Conservation (phyloP, 768 basidiomycete species). For the Termitomyces sp. region DNA sequence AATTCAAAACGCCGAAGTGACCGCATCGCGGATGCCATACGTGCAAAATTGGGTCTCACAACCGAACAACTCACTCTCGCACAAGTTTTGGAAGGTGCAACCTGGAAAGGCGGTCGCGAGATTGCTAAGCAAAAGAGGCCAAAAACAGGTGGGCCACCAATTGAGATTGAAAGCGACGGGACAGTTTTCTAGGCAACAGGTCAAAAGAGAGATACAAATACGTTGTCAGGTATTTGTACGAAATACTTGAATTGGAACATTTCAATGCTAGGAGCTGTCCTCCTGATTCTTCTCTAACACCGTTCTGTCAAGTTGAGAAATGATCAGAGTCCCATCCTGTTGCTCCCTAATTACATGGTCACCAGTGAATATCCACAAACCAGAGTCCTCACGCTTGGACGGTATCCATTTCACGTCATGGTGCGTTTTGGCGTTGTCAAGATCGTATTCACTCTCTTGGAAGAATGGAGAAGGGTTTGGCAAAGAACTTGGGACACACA, state of each 20-base stretch:
- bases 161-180: conserved; percentile 82
- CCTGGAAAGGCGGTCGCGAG: conserved; percentile 95
- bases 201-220: background rate
- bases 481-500: background rate
- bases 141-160: conserved; percentile 73
- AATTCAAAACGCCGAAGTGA: conserved; percentile 44
- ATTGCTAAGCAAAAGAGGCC: conserved; percentile 79
- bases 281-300: background rate
- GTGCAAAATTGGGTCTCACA: conserved; percentile 47
- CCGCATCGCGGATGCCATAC: conserved; percentile 68
- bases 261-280: background rate
- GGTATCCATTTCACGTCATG: background rate
- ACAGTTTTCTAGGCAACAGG: conserved; percentile 55
- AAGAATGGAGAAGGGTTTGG: background rate
- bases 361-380: background rate
- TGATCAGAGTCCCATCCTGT: background rate
- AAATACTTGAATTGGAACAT: background rate
- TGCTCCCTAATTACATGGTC: background rate
- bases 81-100: conserved; percentile 90
- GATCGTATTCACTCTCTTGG: background rate
- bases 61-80: conserved; percentile 61
- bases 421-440: background rate
- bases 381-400: background rate
- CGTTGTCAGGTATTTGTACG: background rate
- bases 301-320: background rate